Evolutionary conservation across 2,329 filamentous ascomycete genomes (phyloP), one percentile per base, ranked within the genome.

Genomic region (Cladosporium sp.): DNA sequence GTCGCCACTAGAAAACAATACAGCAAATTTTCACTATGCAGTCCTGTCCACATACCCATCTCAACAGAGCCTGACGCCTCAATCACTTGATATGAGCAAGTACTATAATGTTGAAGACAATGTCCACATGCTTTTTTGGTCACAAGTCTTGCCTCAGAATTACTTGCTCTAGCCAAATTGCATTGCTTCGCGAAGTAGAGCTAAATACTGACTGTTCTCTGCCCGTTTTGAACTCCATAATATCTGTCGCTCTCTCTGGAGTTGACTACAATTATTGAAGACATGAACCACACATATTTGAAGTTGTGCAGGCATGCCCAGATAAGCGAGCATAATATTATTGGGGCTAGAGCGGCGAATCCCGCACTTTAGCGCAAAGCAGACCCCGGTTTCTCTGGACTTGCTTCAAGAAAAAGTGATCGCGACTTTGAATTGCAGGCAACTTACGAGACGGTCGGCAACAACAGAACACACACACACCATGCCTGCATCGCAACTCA

Each of bases 401-500:
- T 58, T 30, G 21, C 58, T 39, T 63, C 60, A 34, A 56, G 60
- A 63, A 63, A 63, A 63, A 63, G 60, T 63, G 51, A 54, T 63
- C 60, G 51, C 36, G 60, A 56, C 34, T 30, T 21, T 13, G 21
- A 61, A 13, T n/a, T 36, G 23, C 13, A 39, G 53, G 10, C 36
- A 30, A 18, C 11, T n/a, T 10, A 57, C 32, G 54, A 53, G 58
- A 26, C 58, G 28, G 18, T 39, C 34, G 60, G 21, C 49, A 43
- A 21, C 39, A 11, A 13, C 21, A 46, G 7, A 21, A 10, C 39
- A 57, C 16, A 54, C 49, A 25, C 49, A 66, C 58, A 46, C 43
- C 63, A 99, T 99, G 95, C 89, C 94, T 71, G 92, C 93, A 68
- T 99, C 96, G 14, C 96, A 99, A 82, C 85, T 99, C 66, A 99